Evolutionary conservation across 2,329 filamentous ascomycete genomes (phyloP), one percentile per base, ranked within the genome.

Genomic region (Arachnopeziza araneosa): DNA sequence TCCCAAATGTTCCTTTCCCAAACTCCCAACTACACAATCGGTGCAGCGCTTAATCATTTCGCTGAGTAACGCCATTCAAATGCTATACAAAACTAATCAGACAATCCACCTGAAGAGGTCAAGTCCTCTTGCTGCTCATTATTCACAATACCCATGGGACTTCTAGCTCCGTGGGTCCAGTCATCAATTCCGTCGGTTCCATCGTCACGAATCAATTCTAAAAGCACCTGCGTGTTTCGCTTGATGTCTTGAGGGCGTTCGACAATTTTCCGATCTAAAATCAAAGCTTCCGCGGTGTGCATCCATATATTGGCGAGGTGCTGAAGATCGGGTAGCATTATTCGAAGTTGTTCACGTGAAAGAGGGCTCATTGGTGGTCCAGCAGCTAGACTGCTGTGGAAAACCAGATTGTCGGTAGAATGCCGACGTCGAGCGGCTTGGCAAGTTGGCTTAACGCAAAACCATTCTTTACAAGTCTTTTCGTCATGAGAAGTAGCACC

Each of bases 331-430:
- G 77, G 69, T 1, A 87, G 69, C 1, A 88, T 63, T 2, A 76
- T 67, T 52, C 77, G 77, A 1, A 82, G 74, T 54, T 84, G 74
- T 3, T 86, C 81, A 48, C 73, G 75, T 17, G 76, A 70, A 9
- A 86, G 72, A n/a, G 80, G 76, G 0, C 78, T 76, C 84, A 87
- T 88, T 1, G 85, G 85, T 70, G 83, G 83, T n/a, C 83, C 85
- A 17, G 79, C 79, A 2, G 83, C 76, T 32, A 87, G 72, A 67
- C 83, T 86, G 1, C 82, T 85, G 69, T 80, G 77, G 68, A 86
- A 86, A 19, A 86, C 75, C 52, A 80, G 72, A 62, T 77, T 79
- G 57, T 71, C 69, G 44, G 65, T 65, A 1, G 67, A 67, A 51
- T 63, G 62, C 24, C 66, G 63, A 26, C 64, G 60, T 50, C 66